Base-by-base conservation (phyloP, 495 filamentous ascomycete genomes). In the Penicillium malachiteum region DNA sequence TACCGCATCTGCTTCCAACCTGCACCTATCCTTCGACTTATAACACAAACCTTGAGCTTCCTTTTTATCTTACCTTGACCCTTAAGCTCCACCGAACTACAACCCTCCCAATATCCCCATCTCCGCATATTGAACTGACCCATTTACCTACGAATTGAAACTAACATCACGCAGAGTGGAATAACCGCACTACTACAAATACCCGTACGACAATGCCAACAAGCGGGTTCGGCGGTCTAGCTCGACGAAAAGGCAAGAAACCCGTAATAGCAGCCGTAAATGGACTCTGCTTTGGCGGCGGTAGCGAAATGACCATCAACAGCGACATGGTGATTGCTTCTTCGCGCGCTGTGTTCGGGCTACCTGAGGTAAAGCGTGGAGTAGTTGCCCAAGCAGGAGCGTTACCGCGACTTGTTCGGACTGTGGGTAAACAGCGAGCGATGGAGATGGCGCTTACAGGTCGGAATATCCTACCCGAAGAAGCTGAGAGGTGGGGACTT, bases 261-360 rank as follows among this genome's bases (percentile, higher is more conserved):
- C 90, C 89, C n/a, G 69, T 93, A 8, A 82, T 94, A 43, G 81
- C 81, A 11, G 90, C 90, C 1, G 83, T 92, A 16, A 87, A 90
- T 59, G 90, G 90, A 1, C 62, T 88, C 13, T 83, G 81, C 57
- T 76, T 88, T 37, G 90, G 90, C n/a, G 90, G 89, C 13, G 90
- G 89, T 1, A 77, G 82, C 53, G 90, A 94, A 67, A 87, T 89
- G 73, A 74, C 83, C 8, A 72, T 87, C n/a, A 92, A 92, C 57
- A 77, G 77, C 47, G 90, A 94, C 65, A 52, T 92, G 12, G 83
- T 90, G 0, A 58, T 92, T 45, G 87, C 87, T 3, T 67, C 76
- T 0, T 58, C 67, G 16, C 52, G 54, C 3, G 82, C 85, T 0
- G 68, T 71, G 18, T 88, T 94, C 60, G 80, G 72, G 11, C 72